Percentiles rank a stretch among this genome's conserved stretches.
phyloP scores from a whole-genome alignment of 495 filamentous ascomycete species.

The Neurospora africana region DNA sequence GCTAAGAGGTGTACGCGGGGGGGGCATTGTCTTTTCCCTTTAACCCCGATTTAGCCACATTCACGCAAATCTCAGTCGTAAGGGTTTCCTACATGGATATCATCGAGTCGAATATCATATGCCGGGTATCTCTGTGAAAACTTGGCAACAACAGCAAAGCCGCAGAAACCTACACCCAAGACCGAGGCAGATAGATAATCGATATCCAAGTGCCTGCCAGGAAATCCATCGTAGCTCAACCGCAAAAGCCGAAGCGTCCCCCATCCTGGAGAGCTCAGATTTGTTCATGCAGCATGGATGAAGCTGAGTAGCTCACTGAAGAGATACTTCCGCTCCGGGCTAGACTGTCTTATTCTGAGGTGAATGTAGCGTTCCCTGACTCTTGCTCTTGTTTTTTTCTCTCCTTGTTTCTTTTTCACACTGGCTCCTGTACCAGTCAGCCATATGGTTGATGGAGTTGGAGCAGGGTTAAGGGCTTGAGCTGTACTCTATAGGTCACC shows the following conservation, averaged over 20 bases:
- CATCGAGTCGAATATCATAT: background rate
- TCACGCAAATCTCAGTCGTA: background rate
- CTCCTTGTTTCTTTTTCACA: background rate
- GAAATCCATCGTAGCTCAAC: background rate
- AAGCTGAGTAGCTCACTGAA: background rate
- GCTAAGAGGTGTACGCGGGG: slow-evolving; percentile 7
- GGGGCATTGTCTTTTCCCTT: background rate
- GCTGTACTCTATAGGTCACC: background rate
- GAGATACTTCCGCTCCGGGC: background rate
- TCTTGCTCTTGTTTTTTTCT: background rate
- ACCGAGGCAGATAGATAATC: background rate
- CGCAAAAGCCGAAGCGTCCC: background rate
- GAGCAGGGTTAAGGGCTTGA: background rate
- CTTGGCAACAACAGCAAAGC: background rate
- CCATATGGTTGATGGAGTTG: background rate
- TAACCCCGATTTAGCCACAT: slow-evolving; percentile 7
- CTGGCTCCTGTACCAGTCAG: background rate
- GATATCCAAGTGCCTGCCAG: background rate
- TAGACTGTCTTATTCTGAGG: background rate
- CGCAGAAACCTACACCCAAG: background rate
- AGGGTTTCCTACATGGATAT: background rate
- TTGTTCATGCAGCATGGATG: background rate
- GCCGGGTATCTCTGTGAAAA: background rate
- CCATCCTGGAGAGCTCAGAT: background rate
- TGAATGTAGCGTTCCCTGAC: background rate